These are phyloP conservation scores for Gloeophyllum trabeum DNA, from an alignment of 768 basidiomycete genomes.

Conservation along the genomic window DNA sequence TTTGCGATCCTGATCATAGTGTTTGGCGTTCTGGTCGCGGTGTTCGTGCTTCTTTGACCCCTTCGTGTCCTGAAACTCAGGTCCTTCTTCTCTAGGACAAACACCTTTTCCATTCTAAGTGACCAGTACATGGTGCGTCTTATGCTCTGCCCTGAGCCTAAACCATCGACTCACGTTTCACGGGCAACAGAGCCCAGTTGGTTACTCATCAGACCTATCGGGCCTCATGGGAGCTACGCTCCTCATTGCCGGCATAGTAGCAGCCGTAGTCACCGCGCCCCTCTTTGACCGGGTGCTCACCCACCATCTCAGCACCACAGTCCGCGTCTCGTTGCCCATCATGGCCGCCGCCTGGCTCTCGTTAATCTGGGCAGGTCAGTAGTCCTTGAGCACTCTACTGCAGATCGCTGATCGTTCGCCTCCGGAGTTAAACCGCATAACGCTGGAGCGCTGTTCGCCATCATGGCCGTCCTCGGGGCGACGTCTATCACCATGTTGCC, in stretches of 20 bases:
- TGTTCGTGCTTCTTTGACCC: too few relatives aligned
- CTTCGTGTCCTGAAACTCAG: too few relatives aligned
- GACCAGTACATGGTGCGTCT: slow-evolving; percentile 53
- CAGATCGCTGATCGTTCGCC: slow-evolving; percentile 1
- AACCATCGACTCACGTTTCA: background rate
- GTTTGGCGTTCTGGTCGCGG: slow-evolving; percentile 57
- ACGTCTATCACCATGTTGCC: slow-evolving; percentile 63
- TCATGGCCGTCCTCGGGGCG: slow-evolving; percentile 61
- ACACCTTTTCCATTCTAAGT: slow-evolving; percentile 54
- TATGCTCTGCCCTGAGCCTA: background rate
- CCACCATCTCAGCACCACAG: slow-evolving; percentile 48
- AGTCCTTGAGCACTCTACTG: background rate
- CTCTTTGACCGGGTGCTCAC: slow-evolving; percentile 80
- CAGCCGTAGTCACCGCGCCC: slow-evolving; percentile 58
- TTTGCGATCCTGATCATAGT: slow-evolving; percentile 45
- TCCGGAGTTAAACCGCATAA: slow-evolving; percentile 53
- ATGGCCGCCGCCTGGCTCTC: slow-evolving; percentile 57
- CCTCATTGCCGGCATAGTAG: slow-evolving; percentile 59
- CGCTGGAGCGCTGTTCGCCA: slow-evolving; percentile 43
- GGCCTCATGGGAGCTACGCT: slow-evolving; percentile 65
- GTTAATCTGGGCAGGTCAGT: slow-evolving; percentile 71
- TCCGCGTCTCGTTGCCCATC: slow-evolving; percentile 50
- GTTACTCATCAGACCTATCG: slow-evolving; percentile 52
- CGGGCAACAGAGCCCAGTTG: slow-evolving; percentile 50
- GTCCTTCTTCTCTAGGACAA: too few relatives aligned